A percentile compares a stretch with the other conserved stretches of the same genome.
Conservation (phyloP, 2,329 filamentous ascomycete species). For the Exophiala xenobiotica region DNA sequence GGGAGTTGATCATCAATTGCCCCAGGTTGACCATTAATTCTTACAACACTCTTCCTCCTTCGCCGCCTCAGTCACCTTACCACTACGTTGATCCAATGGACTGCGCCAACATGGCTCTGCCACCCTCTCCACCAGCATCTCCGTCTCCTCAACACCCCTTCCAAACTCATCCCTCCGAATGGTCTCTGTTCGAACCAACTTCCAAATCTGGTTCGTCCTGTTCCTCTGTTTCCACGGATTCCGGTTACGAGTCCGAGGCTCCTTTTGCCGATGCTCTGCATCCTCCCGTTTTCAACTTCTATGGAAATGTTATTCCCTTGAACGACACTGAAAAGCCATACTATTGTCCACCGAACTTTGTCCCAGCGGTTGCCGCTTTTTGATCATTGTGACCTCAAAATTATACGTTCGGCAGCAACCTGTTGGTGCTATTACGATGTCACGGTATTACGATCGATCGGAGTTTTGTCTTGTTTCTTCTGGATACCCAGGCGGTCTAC, state of each 20-base stretch:
- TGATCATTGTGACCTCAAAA: constrained; percentile 18
- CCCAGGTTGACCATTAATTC: constrained; percentile 62
- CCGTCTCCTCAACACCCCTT: constrained; percentile 23
- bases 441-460: constrained; percentile 21
- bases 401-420: constrained; percentile 22
- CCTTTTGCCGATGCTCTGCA: constrained; percentile 21
- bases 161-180: constrained; percentile 27
- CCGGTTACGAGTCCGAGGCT: constrained; percentile 31
- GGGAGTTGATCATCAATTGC: constrained; percentile 73
- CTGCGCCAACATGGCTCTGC: constrained; percentile 38
- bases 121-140: constrained; percentile 36
- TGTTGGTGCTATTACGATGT: constrained; percentile 23
- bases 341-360: constrained; percentile 19
- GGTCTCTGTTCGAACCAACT: constrained; percentile 28
- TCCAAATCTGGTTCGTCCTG: constrained; percentile 31
- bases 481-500: constrained; percentile 23
- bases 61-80: constrained; percentile 36
- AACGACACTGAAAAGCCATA: constrained; percentile 27
- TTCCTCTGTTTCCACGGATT: constrained; percentile 31
- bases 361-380: constrained; percentile 28
- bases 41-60: constrained; percentile 42
- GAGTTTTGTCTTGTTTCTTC: constrained; percentile 7
- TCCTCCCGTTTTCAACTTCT: constrained; percentile 29
- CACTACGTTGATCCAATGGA: constrained; percentile 37
- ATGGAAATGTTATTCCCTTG: constrained; percentile 30